Percentiles rank a stretch among this genome's conserved stretches.
Evolutionary conservation across 805 yeast species (phyloP).

Genomic region (Cyberlindnera euphorbiae): DNA sequence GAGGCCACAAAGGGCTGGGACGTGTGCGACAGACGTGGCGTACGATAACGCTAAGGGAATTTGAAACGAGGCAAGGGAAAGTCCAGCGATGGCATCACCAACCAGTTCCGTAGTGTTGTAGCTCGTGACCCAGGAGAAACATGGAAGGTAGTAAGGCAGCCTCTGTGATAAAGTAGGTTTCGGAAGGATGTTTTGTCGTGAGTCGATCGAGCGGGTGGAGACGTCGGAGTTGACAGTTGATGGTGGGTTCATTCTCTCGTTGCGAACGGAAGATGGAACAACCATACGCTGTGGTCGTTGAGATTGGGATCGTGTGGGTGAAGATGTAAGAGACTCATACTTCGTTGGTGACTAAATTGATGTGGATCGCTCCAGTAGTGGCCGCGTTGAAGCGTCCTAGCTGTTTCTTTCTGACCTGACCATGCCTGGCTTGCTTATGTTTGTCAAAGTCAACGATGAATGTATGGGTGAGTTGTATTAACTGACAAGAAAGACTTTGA

Average conservation of each 20-base stretch:
- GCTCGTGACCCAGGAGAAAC: slow-evolving; percentile 59
- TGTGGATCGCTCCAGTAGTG: slow-evolving; percentile 9
- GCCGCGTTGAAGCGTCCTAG: slow-evolving; percentile 1
- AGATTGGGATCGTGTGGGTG: slow-evolving; percentile 1
- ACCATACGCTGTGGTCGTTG: background rate
- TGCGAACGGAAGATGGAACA: background rate
- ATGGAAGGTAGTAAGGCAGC: slow-evolving; percentile 63
- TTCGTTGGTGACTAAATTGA: slow-evolving; percentile 3
- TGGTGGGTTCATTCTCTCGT: too few relatives aligned
- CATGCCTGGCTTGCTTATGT: slow-evolving; percentile 1
- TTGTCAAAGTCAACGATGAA: too few relatives aligned
- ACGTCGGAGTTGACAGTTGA: slow-evolving; percentile 5
- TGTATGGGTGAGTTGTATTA: too few relatives aligned
- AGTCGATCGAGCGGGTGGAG: slow-evolving; percentile 11
- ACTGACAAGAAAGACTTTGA: too few relatives aligned
- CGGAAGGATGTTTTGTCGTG: slow-evolving; percentile 3
- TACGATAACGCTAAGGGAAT: slow-evolving; percentile 72
- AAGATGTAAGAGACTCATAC: slow-evolving; percentile 11
- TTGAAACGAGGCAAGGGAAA: slow-evolving; percentile 86
- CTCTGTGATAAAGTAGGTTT: slow-evolving; percentile 21
- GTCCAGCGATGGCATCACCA: slow-evolving; percentile 76
- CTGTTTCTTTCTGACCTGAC: slow-evolving; percentile 1
- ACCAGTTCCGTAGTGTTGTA: slow-evolving; percentile 38
- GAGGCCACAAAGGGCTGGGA: slow-evolving; percentile 77
- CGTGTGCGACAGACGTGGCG: slow-evolving; percentile 79